These are phyloP conservation scores for Coniferiporia weirii DNA, from an alignment of 1,284 basidiomycete species.

Conservation along the genomic window DNA sequence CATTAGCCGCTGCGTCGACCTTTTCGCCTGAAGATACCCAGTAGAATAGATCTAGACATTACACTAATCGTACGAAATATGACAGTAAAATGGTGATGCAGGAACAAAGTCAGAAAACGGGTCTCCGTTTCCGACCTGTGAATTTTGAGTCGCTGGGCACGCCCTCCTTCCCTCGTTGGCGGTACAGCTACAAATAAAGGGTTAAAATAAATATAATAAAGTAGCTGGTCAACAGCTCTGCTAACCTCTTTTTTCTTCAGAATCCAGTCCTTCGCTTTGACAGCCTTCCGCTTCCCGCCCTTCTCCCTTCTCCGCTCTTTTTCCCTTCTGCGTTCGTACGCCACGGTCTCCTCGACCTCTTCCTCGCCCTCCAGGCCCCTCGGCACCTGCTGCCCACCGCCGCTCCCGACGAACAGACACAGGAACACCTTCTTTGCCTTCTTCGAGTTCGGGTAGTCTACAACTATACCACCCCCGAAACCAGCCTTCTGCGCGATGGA, in stretches of 20 bases:
- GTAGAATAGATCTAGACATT: constrained; percentile 12
- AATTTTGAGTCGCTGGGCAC: constrained; percentile 79
- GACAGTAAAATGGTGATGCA: constrained; percentile 5
- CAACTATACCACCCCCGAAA: constrained; percentile 94
- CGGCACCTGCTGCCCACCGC: constrained; percentile 61
- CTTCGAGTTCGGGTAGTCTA: constrained; percentile 96
- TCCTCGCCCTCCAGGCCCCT: constrained; percentile 60
- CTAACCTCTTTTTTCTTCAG: constrained; percentile 77
- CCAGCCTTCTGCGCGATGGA: constrained; percentile 90
- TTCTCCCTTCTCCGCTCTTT: constrained; percentile 50
- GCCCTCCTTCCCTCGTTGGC: constrained; percentile 73
- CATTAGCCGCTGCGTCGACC: constrained; percentile 46
- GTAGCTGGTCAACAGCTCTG: neutral
- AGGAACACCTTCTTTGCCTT: constrained; percentile 92
- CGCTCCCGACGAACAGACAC: constrained; percentile 82
- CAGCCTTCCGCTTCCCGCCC: constrained; percentile 55
- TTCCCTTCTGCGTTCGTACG: constrained; percentile 67
- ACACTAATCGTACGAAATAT: constrained; percentile 4
- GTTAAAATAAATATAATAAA: neutral
- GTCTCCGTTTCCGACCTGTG: constrained; percentile 70
- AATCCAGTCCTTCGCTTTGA: constrained; percentile 78
- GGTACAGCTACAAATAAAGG: constrained; percentile 53
- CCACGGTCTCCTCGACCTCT: constrained; percentile 46
- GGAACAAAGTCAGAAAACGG: constrained; percentile 47
- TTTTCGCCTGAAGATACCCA: constrained; percentile 35